Base-by-base conservation (phyloP, 805 yeast species). In the Yarrowia yakushimensis region DNA sequence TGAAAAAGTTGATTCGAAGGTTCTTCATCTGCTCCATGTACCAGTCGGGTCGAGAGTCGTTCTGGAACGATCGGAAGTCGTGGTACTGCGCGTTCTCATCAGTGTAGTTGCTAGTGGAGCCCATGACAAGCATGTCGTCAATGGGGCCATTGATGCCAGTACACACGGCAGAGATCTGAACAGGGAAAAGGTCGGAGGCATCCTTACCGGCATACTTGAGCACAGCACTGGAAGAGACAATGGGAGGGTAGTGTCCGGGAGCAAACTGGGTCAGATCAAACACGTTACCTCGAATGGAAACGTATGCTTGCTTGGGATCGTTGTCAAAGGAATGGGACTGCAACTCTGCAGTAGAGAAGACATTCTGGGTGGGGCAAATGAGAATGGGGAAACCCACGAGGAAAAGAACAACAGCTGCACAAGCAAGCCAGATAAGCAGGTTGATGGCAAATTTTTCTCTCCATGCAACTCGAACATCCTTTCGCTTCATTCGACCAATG, bases 41-140 rank as follows among this genome's bases (percentile, higher is more conserved):
- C 79, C 79, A 77, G 62, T 76, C 79, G 1, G 79, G 79, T 4
- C 79, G 69, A 23, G 71, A 75, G 59, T 76, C 79, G 43, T 71
- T 69, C 8, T 69, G 70, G 63, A 70, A 74, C 28, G 68, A 68
- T n/a, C 79, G 65, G 69, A 77, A 77, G 62, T 77, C 79, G 60
- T 77, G 79, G 60, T 76, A 77, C 34, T 60, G 65, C 1, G 77
- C 78, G 59, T 76, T 77, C 18, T 68, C 41, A 62, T 77, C 79
- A 1, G 78, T 67, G 62, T 72, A 73, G 64, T 76, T 77, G 18
- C 57, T 63, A 7, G 66, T 48, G 23, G 69, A 67, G 12, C 73
- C 73, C 41, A 70, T 63, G 10, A 70, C 69, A 36, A 69, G 48
- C 28, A 68, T 61, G 2, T 74, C 72, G 46, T 73, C 68, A 20